Evolutionary conservation across 192 early-diverging fungal genomes (phyloP).

Genomic region (Jimgerdemannia lactiflua): DNA sequence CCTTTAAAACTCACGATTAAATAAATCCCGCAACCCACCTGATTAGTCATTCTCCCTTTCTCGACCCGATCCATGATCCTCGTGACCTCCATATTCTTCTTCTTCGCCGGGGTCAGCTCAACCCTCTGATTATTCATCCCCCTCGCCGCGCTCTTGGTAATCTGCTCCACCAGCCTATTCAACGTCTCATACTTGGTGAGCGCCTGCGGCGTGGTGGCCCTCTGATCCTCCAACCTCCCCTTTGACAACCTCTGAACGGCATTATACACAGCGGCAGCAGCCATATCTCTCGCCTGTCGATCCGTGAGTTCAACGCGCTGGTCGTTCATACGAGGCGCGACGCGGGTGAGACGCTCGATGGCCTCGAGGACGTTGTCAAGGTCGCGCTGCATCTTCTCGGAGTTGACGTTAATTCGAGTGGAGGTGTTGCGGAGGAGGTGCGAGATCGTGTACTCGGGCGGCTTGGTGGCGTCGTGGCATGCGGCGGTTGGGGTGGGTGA

Average conservation of each 20-base stretch:
- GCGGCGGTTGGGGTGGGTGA: no score
- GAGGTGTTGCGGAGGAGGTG: no score
- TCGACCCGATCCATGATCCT: slow-evolving; percentile 41
- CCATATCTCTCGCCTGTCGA: slow-evolving; percentile 39
- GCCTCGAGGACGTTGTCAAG: slow-evolving; percentile 49
- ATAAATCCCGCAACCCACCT: slow-evolving; percentile 29
- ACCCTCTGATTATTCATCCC: slow-evolving; percentile 47
- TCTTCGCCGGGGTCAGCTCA: slow-evolving; percentile 30
- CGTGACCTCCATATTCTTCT: slow-evolving; percentile 39
- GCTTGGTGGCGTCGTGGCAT: no score
- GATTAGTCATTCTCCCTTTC: slow-evolving; percentile 39
- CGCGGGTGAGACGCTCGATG: slow-evolving; percentile 47
- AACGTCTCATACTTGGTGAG: slow-evolving; percentile 34
- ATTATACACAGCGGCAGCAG: slow-evolving; percentile 35
- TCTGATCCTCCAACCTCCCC: slow-evolving; percentile 35
- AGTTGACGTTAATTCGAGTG: slow-evolving; percentile 1
- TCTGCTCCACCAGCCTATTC: slow-evolving; percentile 44
- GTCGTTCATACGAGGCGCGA: slow-evolving; percentile 50
- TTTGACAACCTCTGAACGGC: slow-evolving; percentile 42
- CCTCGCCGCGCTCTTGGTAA: slow-evolving; percentile 38
- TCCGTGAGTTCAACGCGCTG: slow-evolving; percentile 48
- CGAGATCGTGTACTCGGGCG: no score
- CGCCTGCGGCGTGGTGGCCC: slow-evolving; percentile 16
- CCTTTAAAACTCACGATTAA: slow-evolving; percentile 1
- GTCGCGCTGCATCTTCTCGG: slow-evolving; percentile 47